A percentile compares a stretch with the other conserved stretches of the same genome.
Conservation (phyloP, 2,329 filamentous ascomycete genomes). For the Scorias spongiosa region DNA sequence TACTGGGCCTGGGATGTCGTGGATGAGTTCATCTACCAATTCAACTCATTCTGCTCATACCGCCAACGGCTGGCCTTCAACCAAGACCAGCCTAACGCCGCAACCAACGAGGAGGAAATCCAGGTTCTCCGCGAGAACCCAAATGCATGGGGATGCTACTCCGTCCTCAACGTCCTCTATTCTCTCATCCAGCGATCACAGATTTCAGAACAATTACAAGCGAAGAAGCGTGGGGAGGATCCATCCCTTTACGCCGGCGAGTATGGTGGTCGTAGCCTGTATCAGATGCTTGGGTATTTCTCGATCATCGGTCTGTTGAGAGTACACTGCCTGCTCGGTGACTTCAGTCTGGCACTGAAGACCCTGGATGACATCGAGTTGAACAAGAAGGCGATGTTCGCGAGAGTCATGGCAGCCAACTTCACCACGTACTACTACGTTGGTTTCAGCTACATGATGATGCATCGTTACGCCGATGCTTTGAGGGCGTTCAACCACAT, state of each 20-base stretch:
- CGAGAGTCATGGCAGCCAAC: constrained; percentile 96
- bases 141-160: constrained; percentile 99
- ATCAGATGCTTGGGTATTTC: constrained; percentile 98
- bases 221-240: constrained; percentile 89
- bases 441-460: constrained; percentile 99
- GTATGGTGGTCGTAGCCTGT: constrained; percentile 85
- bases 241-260: constrained; percentile 77
- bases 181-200: constrained; percentile 96
- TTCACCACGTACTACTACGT: constrained; percentile 99
- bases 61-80: constrained; percentile 76
- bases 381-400: constrained; percentile 99
- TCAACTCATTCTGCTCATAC: constrained; percentile 98
- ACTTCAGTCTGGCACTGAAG: constrained; percentile 96
- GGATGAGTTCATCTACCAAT: constrained; percentile 99
- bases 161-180: constrained; percentile 96
- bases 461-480: constrained; percentile 96
- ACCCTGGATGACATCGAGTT: constrained; percentile 98
- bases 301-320: constrained; percentile 94
- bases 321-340: constrained; percentile 89
- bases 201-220: constrained; percentile 91
- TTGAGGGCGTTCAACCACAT: constrained; percentile 99
- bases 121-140: constrained; percentile 86
- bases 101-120: constrained; percentile 81
- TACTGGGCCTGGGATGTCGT: constrained; percentile 99
- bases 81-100: constrained; percentile 21